These are phyloP conservation scores for Penicillium nucicola DNA, from an alignment of 495 filamentous ascomycete genomes.

Conservation along the genomic window DNA sequence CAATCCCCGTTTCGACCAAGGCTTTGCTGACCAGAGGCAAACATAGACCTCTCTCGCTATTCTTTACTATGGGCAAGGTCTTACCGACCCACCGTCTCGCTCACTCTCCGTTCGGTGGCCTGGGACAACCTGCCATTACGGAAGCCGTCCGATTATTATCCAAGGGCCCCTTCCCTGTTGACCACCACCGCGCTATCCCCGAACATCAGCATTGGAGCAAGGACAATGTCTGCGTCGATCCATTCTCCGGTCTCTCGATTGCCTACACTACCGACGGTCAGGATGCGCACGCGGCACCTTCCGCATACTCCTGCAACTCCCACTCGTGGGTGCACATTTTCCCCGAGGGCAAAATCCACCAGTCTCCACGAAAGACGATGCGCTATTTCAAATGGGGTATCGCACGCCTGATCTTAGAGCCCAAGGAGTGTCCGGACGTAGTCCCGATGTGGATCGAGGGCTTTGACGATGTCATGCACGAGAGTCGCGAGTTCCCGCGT, in stretches of 20 bases:
- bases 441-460: slow-evolving; percentile 95
- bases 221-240: slow-evolving; percentile 45
- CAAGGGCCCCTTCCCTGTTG: slow-evolving; percentile 51
- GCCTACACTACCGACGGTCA: slow-evolving; percentile 49
- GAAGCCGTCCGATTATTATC: slow-evolving; percentile 83
- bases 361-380: slow-evolving; percentile 73
- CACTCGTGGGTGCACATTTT: slow-evolving; percentile 91
- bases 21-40: slow-evolving; percentile 18
- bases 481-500: slow-evolving; percentile 72
- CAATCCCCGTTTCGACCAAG: not conserved
- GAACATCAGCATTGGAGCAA: slow-evolving; percentile 37
- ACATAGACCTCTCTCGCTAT: slow-evolving; percentile 52
- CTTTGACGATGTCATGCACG: slow-evolving; percentile 79
- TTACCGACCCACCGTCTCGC: slow-evolving; percentile 80
- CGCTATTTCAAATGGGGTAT: slow-evolving; percentile 98
- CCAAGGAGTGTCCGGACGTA: slow-evolving; percentile 75
- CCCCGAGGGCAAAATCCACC: slow-evolving; percentile 91
- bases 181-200: slow-evolving; percentile 33
- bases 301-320: slow-evolving; percentile 59
- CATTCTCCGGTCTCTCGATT: slow-evolving; percentile 45
- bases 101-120: slow-evolving; percentile 65
- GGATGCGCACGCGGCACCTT: slow-evolving; percentile 55
- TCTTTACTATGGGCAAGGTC: slow-evolving; percentile 86
- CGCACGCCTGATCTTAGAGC: slow-evolving; percentile 82
- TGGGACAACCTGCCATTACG: slow-evolving; percentile 86